phyloP scores from a whole-genome alignment of 176 grass and related monocot species.

The Carex kokanica region DNA sequence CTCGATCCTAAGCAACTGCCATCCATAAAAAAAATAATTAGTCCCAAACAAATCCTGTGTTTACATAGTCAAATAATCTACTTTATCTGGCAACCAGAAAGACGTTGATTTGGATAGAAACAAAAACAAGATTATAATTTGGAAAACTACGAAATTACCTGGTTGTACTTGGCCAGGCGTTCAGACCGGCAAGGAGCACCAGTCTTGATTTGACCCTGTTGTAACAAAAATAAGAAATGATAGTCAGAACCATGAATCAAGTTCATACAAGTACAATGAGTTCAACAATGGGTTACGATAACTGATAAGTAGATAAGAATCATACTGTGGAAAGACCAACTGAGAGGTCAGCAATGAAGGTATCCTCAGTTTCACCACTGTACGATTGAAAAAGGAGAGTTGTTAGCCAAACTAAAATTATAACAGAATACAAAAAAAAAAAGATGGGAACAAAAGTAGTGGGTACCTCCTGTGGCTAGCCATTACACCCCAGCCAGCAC shows the following conservation, averaged over 20 bases:
- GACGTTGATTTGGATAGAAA: neutral
- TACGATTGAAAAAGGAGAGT: neutral
- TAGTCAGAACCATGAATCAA: neutral
- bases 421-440: neutral
- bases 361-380: conserved; percentile 98
- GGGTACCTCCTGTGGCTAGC: conserved; percentile 81
- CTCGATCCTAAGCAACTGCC: conserved; percentile 93
- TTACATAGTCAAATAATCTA: neutral
- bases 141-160: conserved; percentile 35
- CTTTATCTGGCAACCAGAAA: neutral
- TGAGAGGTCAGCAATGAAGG: conserved; percentile 89
- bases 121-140: neutral
- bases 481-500: conserved; percentile 90
- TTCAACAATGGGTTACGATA: neutral
- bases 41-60: neutral
- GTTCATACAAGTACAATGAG: neutral
- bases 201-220: conserved; percentile 95
- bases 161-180: conserved; percentile 97
- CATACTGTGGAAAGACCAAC: conserved; percentile 79
- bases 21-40: neutral
- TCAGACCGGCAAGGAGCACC: conserved; percentile 95
- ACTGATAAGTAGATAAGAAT: neutral
- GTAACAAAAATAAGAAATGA: conserved; percentile 4
- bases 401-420: neutral
- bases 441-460: neutral